A percentile compares a stretch with the other conserved stretches of the same genome.
These are phyloP conservation scores for Drosera capensis DNA, from an alignment of 148 eudicot species.

Conservation along the genomic window DNA sequence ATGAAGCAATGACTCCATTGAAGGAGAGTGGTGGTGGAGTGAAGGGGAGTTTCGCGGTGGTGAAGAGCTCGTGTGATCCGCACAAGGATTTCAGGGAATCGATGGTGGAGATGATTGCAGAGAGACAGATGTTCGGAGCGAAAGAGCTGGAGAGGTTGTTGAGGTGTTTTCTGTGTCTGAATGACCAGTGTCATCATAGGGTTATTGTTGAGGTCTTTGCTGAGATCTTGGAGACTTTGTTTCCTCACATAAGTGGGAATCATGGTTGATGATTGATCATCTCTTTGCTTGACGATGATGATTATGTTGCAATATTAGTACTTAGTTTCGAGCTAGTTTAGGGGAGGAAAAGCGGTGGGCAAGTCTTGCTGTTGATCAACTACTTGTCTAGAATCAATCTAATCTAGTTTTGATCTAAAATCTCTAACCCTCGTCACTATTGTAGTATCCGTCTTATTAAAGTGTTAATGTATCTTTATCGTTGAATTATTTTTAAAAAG, in stretches of 20 bases:
- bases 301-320: too few species aligned
- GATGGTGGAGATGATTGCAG: conserved; percentile 74
- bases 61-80: conserved; percentile 63
- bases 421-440: too few species aligned
- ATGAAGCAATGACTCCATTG: conserved; percentile 9
- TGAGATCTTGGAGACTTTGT: conserved; percentile 67
- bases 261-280: too few species aligned
- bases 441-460: too few species aligned
- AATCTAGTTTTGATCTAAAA: too few species aligned
- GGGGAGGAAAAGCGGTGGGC: too few species aligned
- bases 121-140: conserved; percentile 41
- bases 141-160: conserved; percentile 36
- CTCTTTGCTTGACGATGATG: too few species aligned
- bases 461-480: too few species aligned
- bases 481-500: too few species aligned
- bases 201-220: conserved; percentile 45
- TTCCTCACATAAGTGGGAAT: conserved; percentile 13
- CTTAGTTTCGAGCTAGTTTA: too few species aligned
- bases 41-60: conserved; percentile 47
- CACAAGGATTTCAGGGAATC: conserved; percentile 57
- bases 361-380: too few species aligned
- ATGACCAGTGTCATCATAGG: conserved; percentile 46
- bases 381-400: too few species aligned
- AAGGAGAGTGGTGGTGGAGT: conserved; percentile 32
- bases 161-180: conserved; percentile 44